Percentiles rank a stretch among this genome's conserved stretches.
Conservation (phyloP, 345 rosid genomes). For the Eucalyptus pauciflora region DNA sequence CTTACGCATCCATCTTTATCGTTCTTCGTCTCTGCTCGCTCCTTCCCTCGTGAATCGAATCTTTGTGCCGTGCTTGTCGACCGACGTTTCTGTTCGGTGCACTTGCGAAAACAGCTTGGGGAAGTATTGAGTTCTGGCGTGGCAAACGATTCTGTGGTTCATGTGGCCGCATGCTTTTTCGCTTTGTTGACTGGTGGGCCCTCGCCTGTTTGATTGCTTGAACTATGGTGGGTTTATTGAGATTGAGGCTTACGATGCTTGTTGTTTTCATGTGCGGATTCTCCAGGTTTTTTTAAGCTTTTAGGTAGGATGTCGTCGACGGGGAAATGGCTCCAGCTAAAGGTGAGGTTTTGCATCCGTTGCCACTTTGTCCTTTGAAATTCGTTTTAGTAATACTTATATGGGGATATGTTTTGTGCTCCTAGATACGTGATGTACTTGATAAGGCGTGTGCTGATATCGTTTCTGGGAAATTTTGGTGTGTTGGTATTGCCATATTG, state of each 20-base stretch:
- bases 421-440: neutral
- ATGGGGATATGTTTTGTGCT: neutral
- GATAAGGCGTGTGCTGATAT: neutral
- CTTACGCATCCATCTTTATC: no score
- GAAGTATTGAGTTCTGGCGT: neutral
- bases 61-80: neutral
- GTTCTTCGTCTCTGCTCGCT: neutral
- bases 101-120: neutral
- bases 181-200: neutral
- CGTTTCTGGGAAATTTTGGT: neutral
- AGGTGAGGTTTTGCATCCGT: neutral
- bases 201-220: neutral
- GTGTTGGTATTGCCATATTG: neutral
- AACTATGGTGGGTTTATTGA: neutral
- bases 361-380: neutral
- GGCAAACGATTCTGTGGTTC: neutral
- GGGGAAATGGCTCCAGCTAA: neutral
- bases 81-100: neutral
- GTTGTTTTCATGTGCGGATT: neutral
- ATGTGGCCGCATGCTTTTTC: neutral
- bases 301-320: neutral
- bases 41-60: neutral
- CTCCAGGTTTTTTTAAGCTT: neutral
- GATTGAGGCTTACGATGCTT: neutral
- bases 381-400: neutral